Evolutionary conservation across 768 basidiomycete genomes (phyloP).

Genomic region (Psilocybe azurescens): DNA sequence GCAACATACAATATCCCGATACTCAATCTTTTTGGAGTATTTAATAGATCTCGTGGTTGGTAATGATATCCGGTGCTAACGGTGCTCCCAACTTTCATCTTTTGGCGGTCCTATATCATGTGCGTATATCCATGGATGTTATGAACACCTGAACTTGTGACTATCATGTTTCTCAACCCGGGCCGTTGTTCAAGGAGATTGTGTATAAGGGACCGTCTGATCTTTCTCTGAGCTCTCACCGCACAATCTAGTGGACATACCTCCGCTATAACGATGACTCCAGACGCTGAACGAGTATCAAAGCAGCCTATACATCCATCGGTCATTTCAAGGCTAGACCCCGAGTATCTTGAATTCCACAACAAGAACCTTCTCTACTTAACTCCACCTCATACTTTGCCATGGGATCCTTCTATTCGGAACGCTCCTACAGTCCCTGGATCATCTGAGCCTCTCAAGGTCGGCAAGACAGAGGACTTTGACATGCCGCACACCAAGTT

Average conservation of each 20-base stretch:
- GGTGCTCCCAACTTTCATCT: too few relatives aligned
- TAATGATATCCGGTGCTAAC: too few relatives aligned
- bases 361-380: slow-evolving; percentile 51
- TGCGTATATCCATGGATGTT: too few relatives aligned
- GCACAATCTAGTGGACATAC: neutral
- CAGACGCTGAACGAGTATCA: neutral
- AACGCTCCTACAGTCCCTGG: slow-evolving; percentile 59
- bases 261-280: slow-evolving; percentile 2
- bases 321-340: slow-evolving; percentile 60
- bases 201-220: neutral
- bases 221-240: neutral
- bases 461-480: slow-evolving; percentile 60
- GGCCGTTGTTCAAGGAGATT: slow-evolving; percentile 2
- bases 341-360: slow-evolving; percentile 71
- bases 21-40: too few relatives aligned
- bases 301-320: slow-evolving; percentile 67
- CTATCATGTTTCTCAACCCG: neutral
- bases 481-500: slow-evolving; percentile 56
- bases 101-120: too few relatives aligned
- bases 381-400: slow-evolving; percentile 56
- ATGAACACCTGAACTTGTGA: neutral
- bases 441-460: slow-evolving; percentile 56
- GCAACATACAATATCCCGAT: too few relatives aligned
- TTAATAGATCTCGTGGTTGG: too few relatives aligned
- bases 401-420: slow-evolving; percentile 67